These are phyloP conservation scores for Malassezia psittaci DNA, from an alignment of 1,284 basidiomycete species.

Conservation along the genomic window DNA sequence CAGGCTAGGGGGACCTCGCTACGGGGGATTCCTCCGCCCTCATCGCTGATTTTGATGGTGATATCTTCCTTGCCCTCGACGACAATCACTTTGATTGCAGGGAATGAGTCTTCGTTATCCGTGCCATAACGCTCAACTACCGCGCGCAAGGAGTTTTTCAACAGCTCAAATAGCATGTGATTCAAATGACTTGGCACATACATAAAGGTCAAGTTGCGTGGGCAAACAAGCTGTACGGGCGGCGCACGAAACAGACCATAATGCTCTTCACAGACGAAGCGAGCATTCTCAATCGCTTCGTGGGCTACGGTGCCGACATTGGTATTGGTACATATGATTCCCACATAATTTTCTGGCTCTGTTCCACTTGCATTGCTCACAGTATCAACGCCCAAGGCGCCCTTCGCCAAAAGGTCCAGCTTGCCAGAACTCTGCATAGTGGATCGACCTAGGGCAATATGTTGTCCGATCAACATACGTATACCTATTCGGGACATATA, in stretches of 20 bases:
- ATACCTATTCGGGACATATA: slow-evolving; percentile 84
- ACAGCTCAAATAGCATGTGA: slow-evolving; percentile 94
- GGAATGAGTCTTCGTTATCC: slow-evolving; percentile 69
- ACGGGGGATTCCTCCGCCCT: slow-evolving; percentile 89
- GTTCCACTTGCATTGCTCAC: slow-evolving; percentile 20
- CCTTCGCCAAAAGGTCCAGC: slow-evolving; percentile 3
- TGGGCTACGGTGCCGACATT: slow-evolving; percentile 52
- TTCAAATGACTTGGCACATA: slow-evolving; percentile 82
- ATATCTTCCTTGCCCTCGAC: slow-evolving; percentile 76
- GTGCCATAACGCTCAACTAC: slow-evolving; percentile 86
- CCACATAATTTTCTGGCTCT: slow-evolving; percentile 65
- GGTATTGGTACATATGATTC: slow-evolving; percentile 93
- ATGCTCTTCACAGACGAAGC: slow-evolving; percentile 96
- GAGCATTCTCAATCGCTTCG: slow-evolving; percentile 96
- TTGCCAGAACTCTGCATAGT: slow-evolving; percentile 1
- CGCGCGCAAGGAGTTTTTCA: slow-evolving; percentile 94
- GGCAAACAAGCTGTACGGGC: slow-evolving; percentile 92
- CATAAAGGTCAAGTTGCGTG: slow-evolving; percentile 72
- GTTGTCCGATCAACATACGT: slow-evolving; percentile 46
- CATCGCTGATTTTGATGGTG: slow-evolving; percentile 93
- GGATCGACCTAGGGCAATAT: slow-evolving; percentile 41
- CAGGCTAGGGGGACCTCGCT: slow-evolving; percentile 86
- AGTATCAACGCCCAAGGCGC: slow-evolving; percentile 15
- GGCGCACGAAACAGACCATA: slow-evolving; percentile 80
- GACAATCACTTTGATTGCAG: slow-evolving; percentile 92